Conservation (phyloP, 441 rosid species). For the Gossypium aridum region DNA sequence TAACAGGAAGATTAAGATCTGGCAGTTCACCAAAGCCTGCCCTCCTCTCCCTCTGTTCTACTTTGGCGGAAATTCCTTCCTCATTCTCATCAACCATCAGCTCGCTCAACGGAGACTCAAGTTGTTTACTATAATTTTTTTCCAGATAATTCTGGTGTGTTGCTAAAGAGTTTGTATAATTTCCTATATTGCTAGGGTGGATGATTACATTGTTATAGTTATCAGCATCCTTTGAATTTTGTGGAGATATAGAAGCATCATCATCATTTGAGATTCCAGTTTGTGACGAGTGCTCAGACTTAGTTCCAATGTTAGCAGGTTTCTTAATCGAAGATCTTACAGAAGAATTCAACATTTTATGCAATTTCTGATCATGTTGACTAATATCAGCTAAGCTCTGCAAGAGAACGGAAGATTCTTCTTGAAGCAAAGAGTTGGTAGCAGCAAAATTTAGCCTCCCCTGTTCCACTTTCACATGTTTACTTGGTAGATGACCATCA, state of each 20-base stretch:
- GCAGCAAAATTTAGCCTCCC: conserved; percentile 19
- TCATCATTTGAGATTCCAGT: conserved; percentile 18
- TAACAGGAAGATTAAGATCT: conserved; percentile 32
- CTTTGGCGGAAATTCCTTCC: conserved; percentile 12
- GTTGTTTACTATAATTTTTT: conserved; percentile 15
- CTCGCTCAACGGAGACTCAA: conserved; percentile 11
- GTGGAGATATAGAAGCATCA: conserved; percentile 13
- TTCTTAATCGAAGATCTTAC: conserved; percentile 15
- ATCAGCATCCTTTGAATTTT: conserved; percentile 13
- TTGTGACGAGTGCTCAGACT: conserved; percentile 16
- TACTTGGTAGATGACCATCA: conserved; percentile 15
- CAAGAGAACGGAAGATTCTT: conserved; percentile 17
- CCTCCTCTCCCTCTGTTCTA: conserved; percentile 20
- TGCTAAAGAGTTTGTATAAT: conserved; percentile 12
- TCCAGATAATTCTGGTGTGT: conserved; percentile 12
- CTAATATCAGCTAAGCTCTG: conserved; percentile 11
- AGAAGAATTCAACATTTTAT: conserved; percentile 16
- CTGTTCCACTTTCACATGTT: conserved; percentile 25
- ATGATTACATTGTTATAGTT: conserved; percentile 10
- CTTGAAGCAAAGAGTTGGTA: conserved; percentile 7
- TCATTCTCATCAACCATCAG: conserved; percentile 4
- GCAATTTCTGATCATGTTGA: conserved; percentile 15
- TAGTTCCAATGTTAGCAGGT: conserved; percentile 7
- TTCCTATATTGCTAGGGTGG: conserved; percentile 8
- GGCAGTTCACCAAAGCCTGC: conserved; percentile 21